phyloP scores from a whole-genome alignment of 208 protist genomes.

The Blechomonas ayalai region DNA sequence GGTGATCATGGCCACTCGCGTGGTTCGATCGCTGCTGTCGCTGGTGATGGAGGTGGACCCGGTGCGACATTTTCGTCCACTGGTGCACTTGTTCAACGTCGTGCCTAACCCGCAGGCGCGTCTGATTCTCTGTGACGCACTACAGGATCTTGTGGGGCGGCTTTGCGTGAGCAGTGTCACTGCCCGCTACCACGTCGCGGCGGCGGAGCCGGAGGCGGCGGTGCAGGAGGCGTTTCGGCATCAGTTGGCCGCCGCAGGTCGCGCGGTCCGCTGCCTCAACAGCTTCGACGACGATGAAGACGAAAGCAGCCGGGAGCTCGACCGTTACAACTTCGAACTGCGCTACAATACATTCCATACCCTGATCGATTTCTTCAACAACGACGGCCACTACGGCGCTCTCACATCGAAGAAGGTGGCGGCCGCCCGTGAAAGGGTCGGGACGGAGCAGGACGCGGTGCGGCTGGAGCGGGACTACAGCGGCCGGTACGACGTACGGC shows the following conservation, averaged over 20 bases:
- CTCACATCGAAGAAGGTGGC: conserved; percentile 3
- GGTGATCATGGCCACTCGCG: conserved; percentile 28
- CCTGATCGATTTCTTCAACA: conserved; percentile 66
- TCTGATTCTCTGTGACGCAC: conserved; percentile 36
- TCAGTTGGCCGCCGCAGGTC: conserved; percentile 55
- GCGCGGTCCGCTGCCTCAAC: conserved; percentile 66
- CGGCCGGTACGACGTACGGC: conserved; percentile 46
- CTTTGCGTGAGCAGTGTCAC: conserved; percentile 1
- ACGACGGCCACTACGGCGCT: conserved; percentile 58
- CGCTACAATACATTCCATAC: conserved; percentile 82
- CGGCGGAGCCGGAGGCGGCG: background rate
- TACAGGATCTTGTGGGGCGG: conserved; percentile 26
- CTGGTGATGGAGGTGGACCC: conserved; percentile 14
- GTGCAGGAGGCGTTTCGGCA: conserved; percentile 8
- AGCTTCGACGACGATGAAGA: conserved; percentile 51
- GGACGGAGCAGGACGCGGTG: conserved; percentile 5
- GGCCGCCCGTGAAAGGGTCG: background rate
- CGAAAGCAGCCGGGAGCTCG: conserved; percentile 31
- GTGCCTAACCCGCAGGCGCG: conserved; percentile 68
- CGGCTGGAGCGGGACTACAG: conserved; percentile 59
- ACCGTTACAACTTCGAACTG: conserved; percentile 83
- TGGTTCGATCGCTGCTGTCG: conserved; percentile 16
- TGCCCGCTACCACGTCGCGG: conserved; percentile 2
- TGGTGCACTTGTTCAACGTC: conserved; percentile 72
- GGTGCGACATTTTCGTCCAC: conserved; percentile 43